Percentiles rank a stretch among this genome's conserved stretches.
Conservation (phyloP, 139 green algal genomes). For the Chlamydomonas incerta region DNA sequence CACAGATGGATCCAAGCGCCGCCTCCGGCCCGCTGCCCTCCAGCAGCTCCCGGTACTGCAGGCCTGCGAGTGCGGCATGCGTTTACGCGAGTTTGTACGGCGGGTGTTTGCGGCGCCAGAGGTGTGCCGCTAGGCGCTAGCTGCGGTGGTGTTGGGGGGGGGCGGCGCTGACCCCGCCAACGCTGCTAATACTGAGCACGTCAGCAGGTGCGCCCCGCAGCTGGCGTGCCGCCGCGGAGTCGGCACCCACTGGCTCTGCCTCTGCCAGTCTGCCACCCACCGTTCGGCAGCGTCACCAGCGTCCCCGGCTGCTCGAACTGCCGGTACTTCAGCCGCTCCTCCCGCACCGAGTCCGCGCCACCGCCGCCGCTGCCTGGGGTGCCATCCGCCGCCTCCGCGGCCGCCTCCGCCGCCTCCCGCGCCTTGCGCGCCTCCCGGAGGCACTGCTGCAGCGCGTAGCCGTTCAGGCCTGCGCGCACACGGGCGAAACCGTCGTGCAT, state of each 20-base stretch:
- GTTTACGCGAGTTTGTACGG: no score
- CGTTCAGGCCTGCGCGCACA: conserved; percentile 49
- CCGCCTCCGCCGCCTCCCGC: conserved; percentile 25
- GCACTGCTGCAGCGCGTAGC: conserved; percentile 64
- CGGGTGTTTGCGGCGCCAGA: neutral
- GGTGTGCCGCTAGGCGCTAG: no score
- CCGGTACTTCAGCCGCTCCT: conserved; percentile 46
- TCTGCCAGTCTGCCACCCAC: conserved; percentile 10
- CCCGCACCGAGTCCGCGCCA: conserved; percentile 18
- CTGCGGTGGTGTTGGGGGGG: no score
- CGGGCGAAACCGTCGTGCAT: no score
- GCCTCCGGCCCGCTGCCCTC: conserved; percentile 46
- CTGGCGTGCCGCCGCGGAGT: no score
- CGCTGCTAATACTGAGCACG: no score
- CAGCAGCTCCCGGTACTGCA: conserved; percentile 70
- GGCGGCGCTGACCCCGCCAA: no score
- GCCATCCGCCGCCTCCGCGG: neutral
- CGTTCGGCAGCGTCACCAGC: conserved; percentile 70
- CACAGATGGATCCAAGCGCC: conserved; percentile 36
- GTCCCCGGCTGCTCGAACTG: conserved; percentile 71
- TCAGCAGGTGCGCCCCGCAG: no score
- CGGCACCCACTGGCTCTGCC: no score
- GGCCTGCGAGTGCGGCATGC: conserved; percentile 35
- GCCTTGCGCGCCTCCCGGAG: conserved; percentile 50
- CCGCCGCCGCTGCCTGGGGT: neutral